A percentile compares a stretch with the other conserved stretches of the same genome.
Evolutionary conservation across 768 basidiomycete species (phyloP).

Genomic region (Tylopilus rubrobrunneus): DNA sequence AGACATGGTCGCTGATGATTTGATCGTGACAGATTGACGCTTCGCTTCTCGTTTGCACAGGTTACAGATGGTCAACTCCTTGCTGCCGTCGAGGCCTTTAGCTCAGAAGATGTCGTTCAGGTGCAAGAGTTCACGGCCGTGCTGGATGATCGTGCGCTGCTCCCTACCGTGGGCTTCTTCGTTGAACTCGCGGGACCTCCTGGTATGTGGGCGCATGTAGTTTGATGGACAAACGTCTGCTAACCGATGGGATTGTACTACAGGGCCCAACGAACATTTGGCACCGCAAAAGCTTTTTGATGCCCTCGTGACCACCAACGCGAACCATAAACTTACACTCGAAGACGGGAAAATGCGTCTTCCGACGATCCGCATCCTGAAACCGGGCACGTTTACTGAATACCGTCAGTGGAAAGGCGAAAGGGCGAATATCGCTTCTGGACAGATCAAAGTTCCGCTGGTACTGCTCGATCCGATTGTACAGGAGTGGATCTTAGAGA

Average conservation of each 20-base stretch:
- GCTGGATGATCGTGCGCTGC: slow-evolving; percentile 11
- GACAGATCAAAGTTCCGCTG: too few relatives aligned
- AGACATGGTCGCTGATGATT: background rate
- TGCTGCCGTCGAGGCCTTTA: background rate
- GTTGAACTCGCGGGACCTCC: too few relatives aligned
- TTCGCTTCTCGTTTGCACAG: slow-evolving; percentile 3
- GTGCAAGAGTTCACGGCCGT: too few relatives aligned
- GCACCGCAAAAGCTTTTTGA: too few relatives aligned
- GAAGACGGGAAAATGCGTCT: too few relatives aligned
- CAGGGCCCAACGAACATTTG: slow-evolving; percentile 6
- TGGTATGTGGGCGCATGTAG: background rate
- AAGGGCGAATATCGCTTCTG: background rate
- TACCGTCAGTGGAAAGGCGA: slow-evolving; percentile 14
- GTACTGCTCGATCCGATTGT: background rate
- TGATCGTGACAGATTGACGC: slow-evolving; percentile 2
- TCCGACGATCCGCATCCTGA: too few relatives aligned
- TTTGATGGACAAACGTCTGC: background rate
- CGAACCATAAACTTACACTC: too few relatives aligned
- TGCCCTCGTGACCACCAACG: background rate
- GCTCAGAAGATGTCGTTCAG: background rate
- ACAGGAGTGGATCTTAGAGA: slow-evolving; percentile 18
- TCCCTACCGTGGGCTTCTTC: slow-evolving; percentile 2
- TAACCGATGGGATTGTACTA: background rate
- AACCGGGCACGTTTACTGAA: too few relatives aligned
- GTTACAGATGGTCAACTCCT: slow-evolving; percentile 13